Evolutionary conservation across 176 grass and related monocot species (phyloP).

Genomic region (Oryza meyeriana): DNA sequence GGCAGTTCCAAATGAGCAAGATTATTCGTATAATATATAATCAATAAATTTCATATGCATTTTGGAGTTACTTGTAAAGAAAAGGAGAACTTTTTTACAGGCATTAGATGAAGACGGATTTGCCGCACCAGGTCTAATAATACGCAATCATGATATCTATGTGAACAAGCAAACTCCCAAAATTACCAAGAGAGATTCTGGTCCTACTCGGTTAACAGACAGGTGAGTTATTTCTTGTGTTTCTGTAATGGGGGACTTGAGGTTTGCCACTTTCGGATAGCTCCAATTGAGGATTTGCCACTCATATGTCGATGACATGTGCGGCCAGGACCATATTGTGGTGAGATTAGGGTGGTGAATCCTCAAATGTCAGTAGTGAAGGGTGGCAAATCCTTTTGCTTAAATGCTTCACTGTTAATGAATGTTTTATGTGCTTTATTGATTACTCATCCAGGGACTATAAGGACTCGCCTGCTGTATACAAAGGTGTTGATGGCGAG

Average conservation of each 20-base stretch:
- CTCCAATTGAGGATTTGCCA: background rate
- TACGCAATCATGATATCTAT: constrained; percentile 90
- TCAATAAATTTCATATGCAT: background rate
- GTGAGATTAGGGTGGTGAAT: no score
- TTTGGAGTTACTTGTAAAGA: background rate
- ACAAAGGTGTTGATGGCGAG: constrained; percentile 93
- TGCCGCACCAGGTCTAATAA: constrained; percentile 83
- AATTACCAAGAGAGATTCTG: background rate
- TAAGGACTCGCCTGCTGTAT: constrained; percentile 45
- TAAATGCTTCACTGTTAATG: background rate
- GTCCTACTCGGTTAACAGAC: constrained; percentile 28
- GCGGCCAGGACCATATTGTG: background rate
- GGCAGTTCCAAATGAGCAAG: background rate
- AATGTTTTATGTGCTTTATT: constrained; percentile 15
- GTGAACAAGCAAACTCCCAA: constrained; percentile 70
- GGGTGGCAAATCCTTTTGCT: background rate
- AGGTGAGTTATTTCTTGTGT: constrained; percentile 29
- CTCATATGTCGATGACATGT: background rate
- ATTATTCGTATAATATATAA: background rate
- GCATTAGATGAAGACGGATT: constrained; percentile 90
- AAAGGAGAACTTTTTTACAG: constrained; percentile 34
- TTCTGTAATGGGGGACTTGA: background rate
- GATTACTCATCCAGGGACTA: constrained; percentile 49
- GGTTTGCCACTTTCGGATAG: background rate
- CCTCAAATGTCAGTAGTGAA: background rate